These are phyloP conservation scores for Oxyria digyna DNA, from an alignment of 148 eudicot genomes.

Conservation along the genomic window DNA sequence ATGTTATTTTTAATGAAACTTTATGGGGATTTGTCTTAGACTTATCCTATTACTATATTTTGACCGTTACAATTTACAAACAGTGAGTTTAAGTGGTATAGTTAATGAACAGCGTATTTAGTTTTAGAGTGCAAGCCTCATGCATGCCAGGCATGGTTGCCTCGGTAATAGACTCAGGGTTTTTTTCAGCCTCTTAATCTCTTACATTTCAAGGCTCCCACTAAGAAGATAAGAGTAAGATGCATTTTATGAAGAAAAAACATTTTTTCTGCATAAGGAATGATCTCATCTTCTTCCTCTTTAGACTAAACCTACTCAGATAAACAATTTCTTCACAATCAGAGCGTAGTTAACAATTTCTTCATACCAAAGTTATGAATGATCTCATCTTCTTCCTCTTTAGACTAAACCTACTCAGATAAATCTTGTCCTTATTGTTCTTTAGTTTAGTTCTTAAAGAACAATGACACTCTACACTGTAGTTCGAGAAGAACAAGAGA, in stretches of 20 bases:
- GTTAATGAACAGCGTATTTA: background rate
- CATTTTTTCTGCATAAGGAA: background rate
- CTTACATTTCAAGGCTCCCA: background rate
- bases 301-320: background rate
- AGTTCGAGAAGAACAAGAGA: background rate
- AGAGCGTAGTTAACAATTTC: background rate
- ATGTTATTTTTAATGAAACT: too few relatives aligned
- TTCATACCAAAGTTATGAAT: background rate
- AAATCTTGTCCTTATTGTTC: background rate
- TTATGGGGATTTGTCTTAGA: too few relatives aligned
- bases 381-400: background rate
- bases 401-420: background rate
- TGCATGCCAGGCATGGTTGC: background rate
- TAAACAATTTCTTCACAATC: too few relatives aligned
- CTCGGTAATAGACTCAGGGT: background rate
- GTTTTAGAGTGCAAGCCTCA: background rate
- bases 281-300: background rate
- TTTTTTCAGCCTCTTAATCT: background rate
- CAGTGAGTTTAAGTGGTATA: background rate
- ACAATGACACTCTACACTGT: background rate
- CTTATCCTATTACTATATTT: too few relatives aligned
- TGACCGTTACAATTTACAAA: background rate
- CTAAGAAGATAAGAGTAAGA: background rate
- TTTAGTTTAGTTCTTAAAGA: background rate
- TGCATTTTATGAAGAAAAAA: background rate